These are phyloP conservation scores for Camelina neglecta DNA, from an alignment of 345 rosid species.

Conservation along the genomic window DNA sequence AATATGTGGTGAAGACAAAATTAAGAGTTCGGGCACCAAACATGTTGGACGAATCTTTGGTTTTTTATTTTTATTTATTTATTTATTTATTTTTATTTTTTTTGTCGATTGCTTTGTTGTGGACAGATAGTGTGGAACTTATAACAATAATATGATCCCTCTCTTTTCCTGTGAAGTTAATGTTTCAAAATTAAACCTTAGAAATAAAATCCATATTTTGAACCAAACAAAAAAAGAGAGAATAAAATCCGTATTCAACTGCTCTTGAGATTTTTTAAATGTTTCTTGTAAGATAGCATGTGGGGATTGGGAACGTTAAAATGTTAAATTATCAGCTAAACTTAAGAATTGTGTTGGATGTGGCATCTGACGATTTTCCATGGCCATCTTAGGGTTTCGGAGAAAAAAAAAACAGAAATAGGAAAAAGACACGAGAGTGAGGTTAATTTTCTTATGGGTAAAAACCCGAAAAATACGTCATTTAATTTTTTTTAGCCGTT, in stretches of 20 bases:
- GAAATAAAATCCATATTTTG: background rate
- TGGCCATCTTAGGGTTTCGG: too few relatives aligned
- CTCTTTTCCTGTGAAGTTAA: background rate
- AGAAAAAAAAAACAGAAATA: too few relatives aligned
- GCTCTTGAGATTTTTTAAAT: background rate
- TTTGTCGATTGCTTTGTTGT: too few relatives aligned
- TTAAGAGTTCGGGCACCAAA: slow-evolving; percentile 6
- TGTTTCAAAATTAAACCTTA: background rate
- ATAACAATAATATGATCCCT: background rate
- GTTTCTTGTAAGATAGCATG: background rate
- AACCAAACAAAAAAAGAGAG: too few relatives aligned
- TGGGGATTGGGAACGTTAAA: background rate
- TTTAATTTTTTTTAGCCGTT: too few relatives aligned
- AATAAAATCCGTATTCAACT: background rate
- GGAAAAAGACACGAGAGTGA: too few relatives aligned
- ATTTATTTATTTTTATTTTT: too few relatives aligned
- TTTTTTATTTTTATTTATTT: background rate
- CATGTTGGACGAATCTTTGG: slow-evolving; percentile 19
- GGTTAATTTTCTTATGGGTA: too few relatives aligned
- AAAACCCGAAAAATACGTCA: too few relatives aligned
- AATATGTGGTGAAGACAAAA: slow-evolving; percentile 17
- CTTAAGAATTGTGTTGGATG: background rate
- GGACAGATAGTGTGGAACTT: background rate
- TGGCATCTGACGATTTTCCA: too few relatives aligned
- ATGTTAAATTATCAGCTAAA: too few relatives aligned